A percentile compares a stretch with the other conserved stretches of the same genome.
phyloP scores from a whole-genome alignment of 805 yeast species.

The Candida koratica region DNA sequence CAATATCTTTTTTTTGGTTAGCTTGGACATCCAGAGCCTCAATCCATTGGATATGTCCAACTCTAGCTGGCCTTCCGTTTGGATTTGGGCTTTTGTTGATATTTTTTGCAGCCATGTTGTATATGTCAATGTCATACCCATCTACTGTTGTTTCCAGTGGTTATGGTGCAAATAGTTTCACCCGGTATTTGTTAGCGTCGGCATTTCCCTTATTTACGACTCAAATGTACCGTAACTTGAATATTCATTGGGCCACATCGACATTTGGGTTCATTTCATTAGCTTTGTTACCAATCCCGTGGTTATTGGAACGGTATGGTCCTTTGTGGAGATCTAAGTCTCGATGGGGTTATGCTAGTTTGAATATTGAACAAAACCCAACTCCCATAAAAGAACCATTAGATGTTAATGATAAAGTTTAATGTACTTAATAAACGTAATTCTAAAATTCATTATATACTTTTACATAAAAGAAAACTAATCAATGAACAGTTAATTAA shows the following conservation, averaged over 20 bases:
- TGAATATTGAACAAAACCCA: no score
- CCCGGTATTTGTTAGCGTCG: conserved; percentile 71
- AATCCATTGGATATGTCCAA: conserved; percentile 76
- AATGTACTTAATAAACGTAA: no score
- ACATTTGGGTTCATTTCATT: conserved; percentile 62
- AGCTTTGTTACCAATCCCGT: conserved; percentile 71
- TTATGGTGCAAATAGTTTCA: conserved; percentile 79
- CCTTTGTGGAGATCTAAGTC: conserved; percentile 52
- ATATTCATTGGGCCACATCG: conserved; percentile 77
- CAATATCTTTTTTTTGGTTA: conserved; percentile 71
- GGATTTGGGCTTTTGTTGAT: conserved; percentile 72
- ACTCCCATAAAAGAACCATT: no score
- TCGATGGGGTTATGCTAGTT: no score
- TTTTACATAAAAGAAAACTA: no score
- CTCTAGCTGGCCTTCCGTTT: conserved; percentile 72
- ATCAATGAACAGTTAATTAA: conserved; percentile 9
- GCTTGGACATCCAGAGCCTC: conserved; percentile 65
- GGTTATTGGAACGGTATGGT: conserved; percentile 61
- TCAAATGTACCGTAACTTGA: conserved; percentile 73
- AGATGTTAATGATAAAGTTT: no score
- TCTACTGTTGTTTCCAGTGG: conserved; percentile 81
- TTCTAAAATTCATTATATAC: no score
- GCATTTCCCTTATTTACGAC: conserved; percentile 82
- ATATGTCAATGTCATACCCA: conserved; percentile 69
- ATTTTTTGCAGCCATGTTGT: conserved; percentile 65